These are phyloP conservation scores for Fusarium pseudograminearum DNA, from an alignment of 2,329 filamentous ascomycete species.

Conservation along the genomic window DNA sequence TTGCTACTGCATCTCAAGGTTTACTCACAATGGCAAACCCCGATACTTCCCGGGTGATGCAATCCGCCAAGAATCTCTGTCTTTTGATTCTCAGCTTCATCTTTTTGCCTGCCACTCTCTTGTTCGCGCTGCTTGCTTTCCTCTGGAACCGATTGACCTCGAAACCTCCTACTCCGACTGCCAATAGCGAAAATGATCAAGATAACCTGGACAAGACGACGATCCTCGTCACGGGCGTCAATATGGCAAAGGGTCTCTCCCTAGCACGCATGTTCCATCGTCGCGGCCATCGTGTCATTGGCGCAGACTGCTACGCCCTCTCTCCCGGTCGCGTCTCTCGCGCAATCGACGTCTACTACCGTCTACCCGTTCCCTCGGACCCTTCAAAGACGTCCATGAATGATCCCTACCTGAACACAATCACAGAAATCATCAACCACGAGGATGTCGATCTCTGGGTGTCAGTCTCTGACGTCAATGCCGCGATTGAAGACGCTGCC, in stretches of 20 bases:
- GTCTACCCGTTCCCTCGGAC: conserved; percentile 50
- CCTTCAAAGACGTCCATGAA: conserved; percentile 33
- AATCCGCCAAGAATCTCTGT: conserved; percentile 31
- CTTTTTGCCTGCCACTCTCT: conserved; percentile 9
- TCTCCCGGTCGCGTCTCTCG: conserved; percentile 69
- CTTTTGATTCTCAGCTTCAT: conserved; percentile 31
- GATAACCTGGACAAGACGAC: conserved; percentile 52
- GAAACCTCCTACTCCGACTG: background rate
- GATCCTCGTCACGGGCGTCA: conserved; percentile 78
- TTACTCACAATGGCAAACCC: background rate
- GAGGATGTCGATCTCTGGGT: conserved; percentile 79
- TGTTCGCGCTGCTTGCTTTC: conserved; percentile 14
- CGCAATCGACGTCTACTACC: conserved; percentile 67
- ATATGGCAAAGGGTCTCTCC: conserved; percentile 76
- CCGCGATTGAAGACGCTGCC: conserved; percentile 73
- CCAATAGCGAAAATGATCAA: background rate
- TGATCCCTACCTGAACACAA: conserved; percentile 64
- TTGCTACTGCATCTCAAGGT: background rate
- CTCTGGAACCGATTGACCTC: conserved; percentile 18
- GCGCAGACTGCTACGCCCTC: conserved; percentile 71
- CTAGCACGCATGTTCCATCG: conserved; percentile 74
- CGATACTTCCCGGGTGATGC: conserved; percentile 2
- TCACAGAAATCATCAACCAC: conserved; percentile 68
- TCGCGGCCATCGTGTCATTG: conserved; percentile 76
- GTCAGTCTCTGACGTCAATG: conserved; percentile 76